These are phyloP conservation scores for Penicillium antarcticum DNA, from an alignment of 495 filamentous ascomycete species.

Conservation along the genomic window DNA sequence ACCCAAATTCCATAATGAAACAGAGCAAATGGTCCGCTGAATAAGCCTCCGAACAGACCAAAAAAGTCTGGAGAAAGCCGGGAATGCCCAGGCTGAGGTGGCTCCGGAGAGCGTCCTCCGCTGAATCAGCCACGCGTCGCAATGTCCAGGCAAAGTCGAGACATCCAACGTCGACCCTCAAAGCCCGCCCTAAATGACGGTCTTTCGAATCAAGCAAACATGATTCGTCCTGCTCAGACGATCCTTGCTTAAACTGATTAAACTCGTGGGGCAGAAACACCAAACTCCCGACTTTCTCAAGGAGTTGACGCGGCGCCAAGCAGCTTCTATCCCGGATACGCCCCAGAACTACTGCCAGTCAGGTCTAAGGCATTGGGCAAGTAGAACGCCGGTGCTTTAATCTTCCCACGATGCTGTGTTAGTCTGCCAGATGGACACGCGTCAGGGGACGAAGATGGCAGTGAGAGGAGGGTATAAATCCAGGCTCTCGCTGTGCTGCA, in stretches of 20 bases:
- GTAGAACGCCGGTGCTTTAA: neutral
- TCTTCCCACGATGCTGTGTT: neutral
- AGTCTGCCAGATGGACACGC: neutral
- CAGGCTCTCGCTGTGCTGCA: neutral
- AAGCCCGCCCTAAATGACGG: neutral
- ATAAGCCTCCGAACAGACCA: neutral
- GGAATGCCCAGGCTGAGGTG: neutral
- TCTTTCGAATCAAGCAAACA: conserved; percentile 2
- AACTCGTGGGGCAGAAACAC: conserved; percentile 14
- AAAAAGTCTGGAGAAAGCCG: neutral
- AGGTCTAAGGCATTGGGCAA: neutral
- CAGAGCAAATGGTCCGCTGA: neutral
- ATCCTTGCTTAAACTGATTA: conserved; percentile 16
- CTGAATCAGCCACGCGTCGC: conserved; percentile 4
- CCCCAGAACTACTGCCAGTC: neutral
- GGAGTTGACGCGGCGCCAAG: conserved; percentile 19
- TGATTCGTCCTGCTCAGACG: conserved; percentile 9
- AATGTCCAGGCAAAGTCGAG: neutral
- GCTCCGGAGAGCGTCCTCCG: neutral
- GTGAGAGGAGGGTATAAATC: neutral
- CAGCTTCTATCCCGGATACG: neutral
- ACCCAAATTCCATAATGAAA: neutral
- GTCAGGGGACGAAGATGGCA: neutral
- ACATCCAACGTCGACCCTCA: neutral
- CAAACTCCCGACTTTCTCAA: neutral